Base-by-base conservation (phyloP, 768 basidiomycete genomes). In the Mycena epipterygia region DNA sequence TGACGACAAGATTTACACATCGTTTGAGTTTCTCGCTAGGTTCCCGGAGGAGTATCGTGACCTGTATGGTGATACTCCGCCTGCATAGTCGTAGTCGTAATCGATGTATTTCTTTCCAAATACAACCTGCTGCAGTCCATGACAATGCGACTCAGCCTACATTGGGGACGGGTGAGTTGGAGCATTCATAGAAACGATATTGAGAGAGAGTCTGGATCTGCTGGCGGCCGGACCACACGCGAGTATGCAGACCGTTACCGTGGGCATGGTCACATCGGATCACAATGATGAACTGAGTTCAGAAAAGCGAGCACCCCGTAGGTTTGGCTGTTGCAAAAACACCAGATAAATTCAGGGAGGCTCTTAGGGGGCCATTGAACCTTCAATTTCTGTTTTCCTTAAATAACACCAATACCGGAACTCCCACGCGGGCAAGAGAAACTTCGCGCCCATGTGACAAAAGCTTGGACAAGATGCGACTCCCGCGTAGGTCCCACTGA, bases 1-100 rank as follows among this genome's bases (percentile, higher is more conserved):
- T n/a, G 58, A 59, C 19, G 58, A 46, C 29, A 7, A 58, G 37
- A 58, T 58, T 58, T 58, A 58, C 56, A 58, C 56, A n/a, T 58
- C 56, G 56, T 58, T 58, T 29, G 56, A 58, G 41, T 58, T 58
- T 32, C 56, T 39, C 41, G 56, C 56, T 41, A 25, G 41, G 30
- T 58, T 58, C 19, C 53, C 53, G 53, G 33, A 56, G 32, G 53
- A 56, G 33, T 56, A 56, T 58, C 35, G 35, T 37, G 35, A 6
- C 6, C 14, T 37, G 29, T 59, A 59, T 29, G 58, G 58, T 44
- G 58, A 59, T 59, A 44, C 58, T 59, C 17, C 5, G 21, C 58
- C 58, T 44, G 58, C 58, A n/a, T 59, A 59, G 58, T 59, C 58
- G 30, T 59, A 59, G 5, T 37, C 56, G 2, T 57, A 8, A n/a